Evolutionary conservation across 352 stramenopile genomes (phyloP).

Genomic region (Globisporangium nunn): DNA sequence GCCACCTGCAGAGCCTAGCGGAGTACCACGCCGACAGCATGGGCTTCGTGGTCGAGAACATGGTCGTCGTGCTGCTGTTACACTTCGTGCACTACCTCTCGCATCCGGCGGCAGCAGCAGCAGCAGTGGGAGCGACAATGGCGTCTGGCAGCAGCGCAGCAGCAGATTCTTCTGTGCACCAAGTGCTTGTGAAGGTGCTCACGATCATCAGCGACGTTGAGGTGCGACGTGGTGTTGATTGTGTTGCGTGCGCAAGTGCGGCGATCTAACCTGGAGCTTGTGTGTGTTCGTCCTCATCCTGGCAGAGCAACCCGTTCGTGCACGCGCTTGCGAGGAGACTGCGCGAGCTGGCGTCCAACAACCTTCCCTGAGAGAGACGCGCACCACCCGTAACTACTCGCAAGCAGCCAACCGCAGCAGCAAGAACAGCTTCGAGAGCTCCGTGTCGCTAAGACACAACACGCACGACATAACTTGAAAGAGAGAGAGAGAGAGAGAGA

Average conservation of each 20-base stretch:
- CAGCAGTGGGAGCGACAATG: too few relatives aligned
- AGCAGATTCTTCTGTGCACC: constrained; percentile 27
- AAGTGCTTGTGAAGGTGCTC: constrained; percentile 65
- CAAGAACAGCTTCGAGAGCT: neutral
- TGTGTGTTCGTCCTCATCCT: neutral
- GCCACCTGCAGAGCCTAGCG: constrained; percentile 43
- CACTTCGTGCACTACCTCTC: constrained; percentile 64
- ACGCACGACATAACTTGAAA: neutral
- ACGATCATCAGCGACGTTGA: constrained; percentile 53
- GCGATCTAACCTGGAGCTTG: neutral
- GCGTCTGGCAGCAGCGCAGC: constrained; percentile 1
- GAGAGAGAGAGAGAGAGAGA: too few relatives aligned
- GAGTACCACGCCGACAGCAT: constrained; percentile 75
- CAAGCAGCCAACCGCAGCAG: neutral
- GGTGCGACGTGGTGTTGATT: constrained; percentile 18
- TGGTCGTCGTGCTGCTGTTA: constrained; percentile 57
- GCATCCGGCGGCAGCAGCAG: constrained; percentile 8
- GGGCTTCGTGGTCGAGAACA: constrained; percentile 73
- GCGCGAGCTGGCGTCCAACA: constrained; percentile 38
- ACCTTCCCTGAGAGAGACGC: constrained; percentile 1
- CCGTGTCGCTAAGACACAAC: neutral
- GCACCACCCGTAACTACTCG: neutral
- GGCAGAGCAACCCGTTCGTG: constrained; percentile 57
- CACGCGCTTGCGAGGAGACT: constrained; percentile 62
- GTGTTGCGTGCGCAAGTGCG: neutral